Base-by-base conservation (phyloP, 108 stramenopile species). In the Cylindrotheca fusiformis region DNA sequence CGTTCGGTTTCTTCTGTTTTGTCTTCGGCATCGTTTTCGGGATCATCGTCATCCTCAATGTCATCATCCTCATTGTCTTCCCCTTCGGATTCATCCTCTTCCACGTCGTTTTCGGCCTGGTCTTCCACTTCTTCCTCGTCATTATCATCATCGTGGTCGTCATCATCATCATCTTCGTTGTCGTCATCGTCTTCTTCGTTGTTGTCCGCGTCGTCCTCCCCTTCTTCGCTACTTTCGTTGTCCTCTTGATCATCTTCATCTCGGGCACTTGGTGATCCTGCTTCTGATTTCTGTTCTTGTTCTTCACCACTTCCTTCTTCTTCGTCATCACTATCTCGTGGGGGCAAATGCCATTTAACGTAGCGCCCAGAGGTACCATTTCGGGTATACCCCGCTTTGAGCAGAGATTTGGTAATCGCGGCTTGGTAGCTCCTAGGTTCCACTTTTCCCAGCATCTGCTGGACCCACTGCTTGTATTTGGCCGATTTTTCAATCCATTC, bases 381-480 rank as follows among this genome's bases (percentile, higher is more conserved):
- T 44, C 78, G 52, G 10, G 53, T 55, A 46, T 55, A 81, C 23
- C 78, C 84, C 21, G 74, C 67, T 50, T 81, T 78, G 19, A 64
- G 23, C 68, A 85, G 49, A 12, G 73, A 69, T 55, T 81, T 85
- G 49, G 75, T 76, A 29, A 85, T 71, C 50, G 69, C 67, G 2
- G 71, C 65, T 48, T 79, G 77, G 55, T 81, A 85, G 2, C 54
- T 58, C 41, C 77, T 67, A 4, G 62, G 52, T 47, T 85, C 84
- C 74, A 85, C 64, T 53, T 81, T 85, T 48, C 52, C 55, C 22
- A 73, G 51, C 67, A 85, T 74, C 30, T 78, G 73, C 24, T 56
- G n/a, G 12, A 78, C 76, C 75, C 77, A 85, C 27, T 60, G 46
- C 2, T 20, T 52, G 46, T 72, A 85, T 23, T 55, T 52, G 17